Evolutionary conservation across 331 rosid genomes (phyloP).

Genomic region (Malus hybrid): DNA sequence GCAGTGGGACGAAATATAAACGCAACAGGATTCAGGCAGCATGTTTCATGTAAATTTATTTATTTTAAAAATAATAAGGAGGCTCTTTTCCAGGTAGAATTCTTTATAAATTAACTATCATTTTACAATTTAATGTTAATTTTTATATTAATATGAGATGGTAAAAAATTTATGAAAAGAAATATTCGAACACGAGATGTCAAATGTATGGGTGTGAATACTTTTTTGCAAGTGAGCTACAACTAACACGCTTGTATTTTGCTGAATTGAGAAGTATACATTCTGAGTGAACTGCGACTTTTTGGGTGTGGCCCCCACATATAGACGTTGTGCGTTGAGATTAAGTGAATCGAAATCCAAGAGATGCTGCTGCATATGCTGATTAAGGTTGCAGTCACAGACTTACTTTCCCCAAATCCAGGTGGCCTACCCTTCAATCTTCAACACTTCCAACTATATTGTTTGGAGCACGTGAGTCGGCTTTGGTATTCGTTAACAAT

Average conservation of each 20-base stretch:
- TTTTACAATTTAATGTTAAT: too few species aligned
- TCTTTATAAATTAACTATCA: accelerated
- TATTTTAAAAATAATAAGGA: too few species aligned
- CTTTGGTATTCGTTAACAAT: conserved; percentile 7
- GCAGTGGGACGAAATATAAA: background rate
- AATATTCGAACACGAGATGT: too few species aligned
- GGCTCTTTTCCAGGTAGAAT: too few species aligned
- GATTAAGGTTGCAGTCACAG: background rate
- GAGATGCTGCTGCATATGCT: background rate
- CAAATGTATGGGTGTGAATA: too few species aligned
- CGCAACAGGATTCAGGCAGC: background rate
- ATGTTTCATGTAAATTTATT: background rate
- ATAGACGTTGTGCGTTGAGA: background rate
- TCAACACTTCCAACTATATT: background rate
- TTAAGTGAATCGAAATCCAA: conserved; percentile 1
- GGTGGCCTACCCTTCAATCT: background rate
- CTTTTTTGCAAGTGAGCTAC: too few species aligned
- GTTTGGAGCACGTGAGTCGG: conserved; percentile 19
- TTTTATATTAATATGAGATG: too few species aligned
- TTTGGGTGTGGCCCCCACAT: background rate
- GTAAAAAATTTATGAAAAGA: too few species aligned
- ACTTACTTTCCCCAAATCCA: too few species aligned
- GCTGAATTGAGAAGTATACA: background rate
- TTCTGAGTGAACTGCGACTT: background rate
- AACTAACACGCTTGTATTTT: background rate